Conservation (phyloP, 257 asterid species). For the Leptodermis oblonga region DNA sequence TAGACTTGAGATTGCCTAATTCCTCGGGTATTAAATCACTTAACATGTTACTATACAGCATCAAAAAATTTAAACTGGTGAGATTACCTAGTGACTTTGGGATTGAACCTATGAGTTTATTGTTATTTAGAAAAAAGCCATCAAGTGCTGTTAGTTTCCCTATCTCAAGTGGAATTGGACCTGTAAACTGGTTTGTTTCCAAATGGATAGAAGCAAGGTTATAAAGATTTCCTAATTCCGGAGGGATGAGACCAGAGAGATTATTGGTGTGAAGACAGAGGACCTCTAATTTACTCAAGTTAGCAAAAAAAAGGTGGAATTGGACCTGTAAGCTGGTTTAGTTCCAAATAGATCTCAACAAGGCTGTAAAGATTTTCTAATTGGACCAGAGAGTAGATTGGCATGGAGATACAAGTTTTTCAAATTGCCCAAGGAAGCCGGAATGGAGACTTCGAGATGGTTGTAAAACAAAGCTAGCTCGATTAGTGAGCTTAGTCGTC, state of each 20-base stretch:
- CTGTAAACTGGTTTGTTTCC: neutral
- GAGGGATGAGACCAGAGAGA: too few species aligned
- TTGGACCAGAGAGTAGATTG: constrained; percentile 16
- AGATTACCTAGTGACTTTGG: neutral
- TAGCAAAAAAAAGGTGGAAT: constrained; percentile 1
- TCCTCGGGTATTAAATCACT: constrained; percentile 18
- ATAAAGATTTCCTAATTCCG: too few species aligned
- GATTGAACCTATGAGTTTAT: neutral
- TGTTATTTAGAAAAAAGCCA: neutral
- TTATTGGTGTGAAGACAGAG: neutral
- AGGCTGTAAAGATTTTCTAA: constrained; percentile 12
- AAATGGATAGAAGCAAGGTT: too few species aligned
- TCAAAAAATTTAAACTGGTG: neutral
- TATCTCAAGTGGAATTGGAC: constrained; percentile 8
- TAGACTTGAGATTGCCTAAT: constrained; percentile 18
- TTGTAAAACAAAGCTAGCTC: neutral
- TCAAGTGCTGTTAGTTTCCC: constrained; percentile 2
- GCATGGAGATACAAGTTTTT: neutral
- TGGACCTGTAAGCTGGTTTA: constrained; percentile 4
- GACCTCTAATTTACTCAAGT: constrained; percentile 1
- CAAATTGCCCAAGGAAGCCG: constrained; percentile 1
- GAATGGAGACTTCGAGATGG: neutral
- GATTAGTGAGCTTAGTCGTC: constrained; percentile 6
- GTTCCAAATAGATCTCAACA: neutral
- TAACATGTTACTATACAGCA: constrained; percentile 3